Conservation (phyloP, 805 yeast species). For the Ogataea naganishii region DNA sequence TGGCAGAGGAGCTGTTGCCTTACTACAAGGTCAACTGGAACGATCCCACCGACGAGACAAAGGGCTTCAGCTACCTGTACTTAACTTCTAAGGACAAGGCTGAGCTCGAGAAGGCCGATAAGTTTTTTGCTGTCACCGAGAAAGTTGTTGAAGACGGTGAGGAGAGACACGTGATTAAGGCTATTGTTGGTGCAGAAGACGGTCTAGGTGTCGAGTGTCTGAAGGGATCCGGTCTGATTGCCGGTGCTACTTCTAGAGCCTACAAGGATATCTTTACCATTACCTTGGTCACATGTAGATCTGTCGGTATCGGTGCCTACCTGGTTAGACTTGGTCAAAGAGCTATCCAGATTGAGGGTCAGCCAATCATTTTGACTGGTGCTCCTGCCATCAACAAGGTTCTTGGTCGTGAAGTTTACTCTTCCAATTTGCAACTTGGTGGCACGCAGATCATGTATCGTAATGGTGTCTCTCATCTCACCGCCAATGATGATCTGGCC, state of each 20-base stretch:
- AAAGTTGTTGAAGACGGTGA: conserved; percentile 78
- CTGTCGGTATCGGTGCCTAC: conserved; percentile 99
- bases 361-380: conserved; percentile 97
- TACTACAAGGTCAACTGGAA: conserved; percentile 90
- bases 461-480: conserved; percentile 96
- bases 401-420: conserved; percentile 93
- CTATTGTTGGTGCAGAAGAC: conserved; percentile 89
- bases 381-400: conserved; percentile 98
- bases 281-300: conserved; percentile 98
- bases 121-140: conserved; percentile 58
- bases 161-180: conserved; percentile 69
- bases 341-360: conserved; percentile 98
- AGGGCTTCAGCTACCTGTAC: conserved; percentile 88
- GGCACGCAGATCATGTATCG: conserved; percentile 98
- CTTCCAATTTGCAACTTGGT: conserved; percentile 95
- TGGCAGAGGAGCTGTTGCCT: conserved; percentile 93
- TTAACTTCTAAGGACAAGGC: conserved; percentile 59
- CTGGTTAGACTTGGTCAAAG: conserved; percentile 97
- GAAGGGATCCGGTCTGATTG: conserved; percentile 96
- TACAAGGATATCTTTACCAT: conserved; percentile 96
- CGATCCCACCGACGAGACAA: conserved; percentile 59
- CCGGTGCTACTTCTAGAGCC: conserved; percentile 97
- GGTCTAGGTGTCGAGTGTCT: conserved; percentile 98
- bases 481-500: conserved; percentile 93
- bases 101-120: conserved; percentile 49